phyloP scores from a whole-genome alignment of 139 green algal species.

The Chlamydomonas sphaeroides region DNA sequence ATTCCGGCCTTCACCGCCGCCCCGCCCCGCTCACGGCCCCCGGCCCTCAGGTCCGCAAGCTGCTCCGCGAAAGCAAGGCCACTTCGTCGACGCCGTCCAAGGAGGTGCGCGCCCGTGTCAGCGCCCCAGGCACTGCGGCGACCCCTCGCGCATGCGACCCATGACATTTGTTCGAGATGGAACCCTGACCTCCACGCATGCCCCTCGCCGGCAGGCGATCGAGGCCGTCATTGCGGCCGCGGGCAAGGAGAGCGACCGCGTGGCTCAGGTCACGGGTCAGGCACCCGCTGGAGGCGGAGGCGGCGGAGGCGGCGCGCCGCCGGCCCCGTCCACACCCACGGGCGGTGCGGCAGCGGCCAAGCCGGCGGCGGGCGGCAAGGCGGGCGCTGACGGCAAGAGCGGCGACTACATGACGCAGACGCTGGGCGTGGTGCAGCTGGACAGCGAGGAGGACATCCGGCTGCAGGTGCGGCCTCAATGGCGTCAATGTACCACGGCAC shows the following conservation, averaged over 20 bases:
- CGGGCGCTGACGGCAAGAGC: not conserved
- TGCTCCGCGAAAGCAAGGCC: slow-evolving; percentile 17
- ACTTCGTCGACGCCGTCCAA: slow-evolving; percentile 1
- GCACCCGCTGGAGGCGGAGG: not conserved
- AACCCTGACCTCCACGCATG: no score
- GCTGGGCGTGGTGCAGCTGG: slow-evolving; percentile 38
- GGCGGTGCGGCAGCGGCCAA: no score
- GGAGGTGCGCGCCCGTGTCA: no score
- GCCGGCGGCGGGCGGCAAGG: not conserved
- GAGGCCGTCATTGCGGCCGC: not conserved
- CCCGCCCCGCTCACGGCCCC: no score
- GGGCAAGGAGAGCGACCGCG: not conserved
- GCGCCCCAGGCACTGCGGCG: no score
- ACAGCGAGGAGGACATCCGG: slow-evolving; percentile 35
- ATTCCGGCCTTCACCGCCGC: no score
- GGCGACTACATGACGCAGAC: slow-evolving; percentile 25
- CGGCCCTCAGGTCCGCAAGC: not conserved
- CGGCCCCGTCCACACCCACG: not conserved
- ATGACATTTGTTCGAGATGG: no score
- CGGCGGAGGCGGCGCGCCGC: not conserved
- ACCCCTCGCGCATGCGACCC: no score
- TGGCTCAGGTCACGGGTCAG: no score
- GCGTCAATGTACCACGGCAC: no score
- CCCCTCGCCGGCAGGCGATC: no score
- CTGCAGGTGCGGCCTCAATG: no score